These are phyloP conservation scores for Ganoderma sinense DNA, from an alignment of 1,284 basidiomycete species.

Conservation along the genomic window DNA sequence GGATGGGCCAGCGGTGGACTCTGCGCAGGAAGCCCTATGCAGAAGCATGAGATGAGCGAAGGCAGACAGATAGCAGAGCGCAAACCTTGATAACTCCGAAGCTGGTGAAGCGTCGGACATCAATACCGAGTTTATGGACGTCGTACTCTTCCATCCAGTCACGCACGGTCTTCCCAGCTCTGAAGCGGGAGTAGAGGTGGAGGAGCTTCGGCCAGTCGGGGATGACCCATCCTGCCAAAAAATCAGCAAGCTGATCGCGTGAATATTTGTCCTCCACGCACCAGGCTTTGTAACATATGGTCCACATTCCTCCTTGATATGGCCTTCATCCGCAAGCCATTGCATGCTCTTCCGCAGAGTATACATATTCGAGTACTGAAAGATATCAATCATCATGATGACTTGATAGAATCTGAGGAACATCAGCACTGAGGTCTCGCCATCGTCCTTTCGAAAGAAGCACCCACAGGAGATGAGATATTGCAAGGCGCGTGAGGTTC, in stretches of 20 bases:
- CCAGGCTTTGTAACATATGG: constrained; percentile 86
- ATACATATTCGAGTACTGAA: constrained; percentile 99
- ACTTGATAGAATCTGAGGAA: constrained; percentile 86
- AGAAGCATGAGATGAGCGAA: neutral
- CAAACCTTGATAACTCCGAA: constrained; percentile 97
- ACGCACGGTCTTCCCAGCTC: constrained; percentile 83
- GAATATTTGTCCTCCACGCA: constrained; percentile 32
- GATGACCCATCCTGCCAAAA: constrained; percentile 53
- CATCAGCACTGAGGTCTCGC: no score
- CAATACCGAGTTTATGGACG: constrained; percentile 80
- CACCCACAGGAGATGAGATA: constrained; percentile 90
- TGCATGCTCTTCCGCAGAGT: constrained; percentile 86
- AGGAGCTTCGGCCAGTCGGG: constrained; percentile 88
- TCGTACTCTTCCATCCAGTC: constrained; percentile 90
- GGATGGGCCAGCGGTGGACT: constrained; percentile 92
- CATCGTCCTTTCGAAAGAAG: neutral
- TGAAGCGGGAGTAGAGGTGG: constrained; percentile 87
- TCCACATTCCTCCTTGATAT: constrained; percentile 89
- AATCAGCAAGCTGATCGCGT: neutral
- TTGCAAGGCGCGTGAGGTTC: constrained; percentile 84
- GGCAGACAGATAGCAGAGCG: neutral
- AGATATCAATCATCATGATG: constrained; percentile 95
- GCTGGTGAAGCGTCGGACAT: constrained; percentile 93
- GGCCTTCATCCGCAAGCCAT: constrained; percentile 83
- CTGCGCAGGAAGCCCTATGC: constrained; percentile 87